Conservation (phyloP, 2,329 filamentous ascomycete species). For the Nigrograna mackinnonii region DNA sequence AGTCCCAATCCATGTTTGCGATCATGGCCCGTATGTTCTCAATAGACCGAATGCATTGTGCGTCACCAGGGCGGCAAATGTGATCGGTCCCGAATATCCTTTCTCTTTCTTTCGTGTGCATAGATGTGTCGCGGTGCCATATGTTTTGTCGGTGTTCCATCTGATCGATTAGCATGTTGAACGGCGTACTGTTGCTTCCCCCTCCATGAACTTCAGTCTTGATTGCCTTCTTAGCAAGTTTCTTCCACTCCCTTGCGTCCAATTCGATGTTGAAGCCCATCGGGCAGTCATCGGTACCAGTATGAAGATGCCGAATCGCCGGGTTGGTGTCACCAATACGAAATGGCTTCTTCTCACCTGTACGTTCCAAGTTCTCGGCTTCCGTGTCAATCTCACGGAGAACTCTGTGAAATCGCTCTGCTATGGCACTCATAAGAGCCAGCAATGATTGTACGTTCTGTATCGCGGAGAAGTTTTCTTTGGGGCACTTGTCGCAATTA, state of each 20-base stretch:
- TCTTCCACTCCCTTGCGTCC: constrained; percentile 46
- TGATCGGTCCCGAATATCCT: constrained; percentile 18
- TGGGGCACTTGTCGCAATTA: constrained; percentile 47
- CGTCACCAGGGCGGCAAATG: constrained; percentile 9
- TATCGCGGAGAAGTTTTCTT: constrained; percentile 44
- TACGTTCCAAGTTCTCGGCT: constrained; percentile 30
- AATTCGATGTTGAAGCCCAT: constrained; percentile 51
- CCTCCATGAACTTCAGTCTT: constrained; percentile 47
- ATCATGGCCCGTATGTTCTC: constrained; percentile 14
- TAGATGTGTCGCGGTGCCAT: constrained; percentile 41
- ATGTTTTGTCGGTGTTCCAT: constrained; percentile 46
- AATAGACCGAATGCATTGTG: constrained; percentile 16
- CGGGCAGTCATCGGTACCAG: constrained; percentile 45
- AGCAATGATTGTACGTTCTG: constrained; percentile 50
- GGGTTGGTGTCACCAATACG: constrained; percentile 48
- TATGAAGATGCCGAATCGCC: constrained; percentile 46
- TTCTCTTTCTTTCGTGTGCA: constrained; percentile 20
- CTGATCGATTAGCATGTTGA: constrained; percentile 41
- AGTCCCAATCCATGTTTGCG: constrained; percentile 16
- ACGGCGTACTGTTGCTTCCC: constrained; percentile 25
- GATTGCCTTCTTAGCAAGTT: constrained; percentile 49
- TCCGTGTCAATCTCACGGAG: constrained; percentile 46
- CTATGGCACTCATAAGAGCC: constrained; percentile 46
- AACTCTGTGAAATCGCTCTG: constrained; percentile 46
- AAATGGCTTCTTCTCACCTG: constrained; percentile 44